Percentiles rank a stretch among this genome's conserved stretches.
Evolutionary conservation across 2,329 filamentous ascomycete genomes (phyloP).

Genomic region (Cadophora sp.): DNA sequence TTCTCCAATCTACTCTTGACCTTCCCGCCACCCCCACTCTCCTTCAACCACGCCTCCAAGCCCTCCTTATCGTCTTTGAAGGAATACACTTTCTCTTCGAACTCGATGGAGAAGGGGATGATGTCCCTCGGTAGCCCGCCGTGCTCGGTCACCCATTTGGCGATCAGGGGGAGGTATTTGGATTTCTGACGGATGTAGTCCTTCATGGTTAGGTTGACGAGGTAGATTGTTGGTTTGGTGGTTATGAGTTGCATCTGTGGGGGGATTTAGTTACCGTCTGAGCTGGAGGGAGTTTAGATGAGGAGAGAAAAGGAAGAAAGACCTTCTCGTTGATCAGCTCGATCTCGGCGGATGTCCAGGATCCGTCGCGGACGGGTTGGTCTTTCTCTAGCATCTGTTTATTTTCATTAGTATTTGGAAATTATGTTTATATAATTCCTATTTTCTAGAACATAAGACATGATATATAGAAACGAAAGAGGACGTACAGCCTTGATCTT

Average conservation of each 20-base stretch:
- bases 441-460: too few species aligned
- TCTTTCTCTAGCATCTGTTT: constrained; percentile 49
- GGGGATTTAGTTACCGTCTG: too few species aligned
- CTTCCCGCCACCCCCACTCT: constrained; percentile 43
- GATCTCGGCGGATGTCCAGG: constrained; percentile 53
- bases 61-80: constrained; percentile 48
- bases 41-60: constrained; percentile 48
- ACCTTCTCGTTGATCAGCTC: constrained; percentile 55
- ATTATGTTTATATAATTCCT: background rate
- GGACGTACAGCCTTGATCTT: constrained; percentile 48
- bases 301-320: background rate
- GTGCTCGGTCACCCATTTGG: constrained; percentile 54
- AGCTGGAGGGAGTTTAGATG: too few species aligned
- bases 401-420: background rate
- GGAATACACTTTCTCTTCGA: constrained; percentile 52
- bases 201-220: constrained; percentile 56
- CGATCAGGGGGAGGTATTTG: constrained; percentile 54
- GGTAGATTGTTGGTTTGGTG: constrained; percentile 54
- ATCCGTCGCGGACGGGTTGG: constrained; percentile 51
- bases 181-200: constrained; percentile 55
- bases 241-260: constrained; percentile 50
- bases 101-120: constrained; percentile 54
- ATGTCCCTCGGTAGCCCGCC: constrained; percentile 51
- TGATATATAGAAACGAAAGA: background rate
- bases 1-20: constrained; percentile 52